Percentiles rank a stretch among this genome's conserved stretches.
Evolutionary conservation across 352 stramenopile genomes (phyloP).

Genomic region (Phytopythium kandeliae): DNA sequence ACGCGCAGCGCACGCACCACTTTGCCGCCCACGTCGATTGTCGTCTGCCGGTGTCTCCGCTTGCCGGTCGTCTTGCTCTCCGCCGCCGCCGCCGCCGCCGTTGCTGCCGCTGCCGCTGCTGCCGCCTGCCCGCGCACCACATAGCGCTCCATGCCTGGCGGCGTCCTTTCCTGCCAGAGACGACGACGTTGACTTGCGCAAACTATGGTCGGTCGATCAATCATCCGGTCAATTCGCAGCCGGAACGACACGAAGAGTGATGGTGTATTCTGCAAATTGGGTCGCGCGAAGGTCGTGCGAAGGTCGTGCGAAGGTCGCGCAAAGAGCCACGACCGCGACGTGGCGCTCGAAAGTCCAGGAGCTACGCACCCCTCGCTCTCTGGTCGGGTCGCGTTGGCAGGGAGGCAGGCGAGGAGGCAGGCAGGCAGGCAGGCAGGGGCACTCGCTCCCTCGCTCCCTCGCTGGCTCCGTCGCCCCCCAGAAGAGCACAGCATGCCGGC

Average conservation of each 20-base stretch:
- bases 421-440: too few species aligned
- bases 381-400: too few species aligned
- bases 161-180: neutral
- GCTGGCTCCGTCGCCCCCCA: too few species aligned
- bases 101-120: slow-evolving; percentile 15
- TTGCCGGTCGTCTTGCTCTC: slow-evolving; percentile 6
- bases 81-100: slow-evolving; percentile 9
- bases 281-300: too few species aligned
- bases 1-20: slow-evolving; percentile 21
- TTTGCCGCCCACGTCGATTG: slow-evolving; percentile 62
- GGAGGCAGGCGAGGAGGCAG: too few species aligned
- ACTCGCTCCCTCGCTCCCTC: neutral
- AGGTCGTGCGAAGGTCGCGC: too few species aligned
- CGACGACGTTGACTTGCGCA: neutral
- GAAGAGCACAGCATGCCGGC: slow-evolving; percentile 1
- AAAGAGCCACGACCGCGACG: neutral
- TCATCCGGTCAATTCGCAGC: too few species aligned
- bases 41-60: slow-evolving; percentile 50
- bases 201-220: too few species aligned
- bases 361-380: neutral
- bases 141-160: slow-evolving; percentile 44
- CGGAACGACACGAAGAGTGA: neutral
- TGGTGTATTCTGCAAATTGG: too few species aligned
- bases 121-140: slow-evolving; percentile 49
- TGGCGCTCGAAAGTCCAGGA: neutral